These are phyloP conservation scores for Colletotrichum costaricense DNA, from an alignment of 2,329 filamentous ascomycete genomes.

Conservation along the genomic window DNA sequence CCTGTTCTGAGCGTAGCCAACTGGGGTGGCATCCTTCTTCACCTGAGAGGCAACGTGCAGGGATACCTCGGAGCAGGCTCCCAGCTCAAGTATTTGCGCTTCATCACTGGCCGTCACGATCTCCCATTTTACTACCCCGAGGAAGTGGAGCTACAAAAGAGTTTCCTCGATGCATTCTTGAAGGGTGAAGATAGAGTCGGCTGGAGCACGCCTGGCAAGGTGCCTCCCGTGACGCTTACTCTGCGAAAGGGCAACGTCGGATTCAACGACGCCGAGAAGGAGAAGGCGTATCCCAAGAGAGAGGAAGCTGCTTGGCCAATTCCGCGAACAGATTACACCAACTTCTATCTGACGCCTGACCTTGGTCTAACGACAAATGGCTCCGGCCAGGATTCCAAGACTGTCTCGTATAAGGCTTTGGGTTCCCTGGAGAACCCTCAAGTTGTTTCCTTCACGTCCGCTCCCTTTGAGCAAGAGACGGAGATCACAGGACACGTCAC, in stretches of 20 bases:
- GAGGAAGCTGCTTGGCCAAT: slow-evolving; percentile 75
- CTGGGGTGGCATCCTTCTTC: slow-evolving; percentile 77
- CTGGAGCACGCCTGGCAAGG: slow-evolving; percentile 68
- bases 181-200: slow-evolving; percentile 72
- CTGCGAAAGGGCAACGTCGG: slow-evolving; percentile 75
- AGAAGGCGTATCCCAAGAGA: slow-evolving; percentile 65
- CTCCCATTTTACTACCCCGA: slow-evolving; percentile 79
- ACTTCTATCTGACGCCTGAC: slow-evolving; percentile 67
- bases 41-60: slow-evolving; percentile 76
- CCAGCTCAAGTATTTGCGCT: slow-evolving; percentile 74
- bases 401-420: slow-evolving; percentile 68
- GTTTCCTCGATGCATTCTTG: slow-evolving; percentile 78
- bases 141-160: slow-evolving; percentile 74
- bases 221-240: slow-evolving; percentile 69
- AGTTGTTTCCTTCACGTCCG: slow-evolving; percentile 66
- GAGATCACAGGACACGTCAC: slow-evolving; percentile 78
- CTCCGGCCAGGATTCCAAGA: slow-evolving; percentile 37
- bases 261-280: slow-evolving; percentile 71
- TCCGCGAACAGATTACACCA: slow-evolving; percentile 71
- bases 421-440: slow-evolving; percentile 66
- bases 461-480: slow-evolving; percentile 69
- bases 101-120: slow-evolving; percentile 78
- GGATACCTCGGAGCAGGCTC: slow-evolving; percentile 74
- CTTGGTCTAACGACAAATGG: slow-evolving; percentile 50
- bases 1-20: slow-evolving; percentile 76